Evolutionary conservation across 225 moss, liverwort and hornwort species (phyloP).

Genomic region (Neckera pumila): DNA sequence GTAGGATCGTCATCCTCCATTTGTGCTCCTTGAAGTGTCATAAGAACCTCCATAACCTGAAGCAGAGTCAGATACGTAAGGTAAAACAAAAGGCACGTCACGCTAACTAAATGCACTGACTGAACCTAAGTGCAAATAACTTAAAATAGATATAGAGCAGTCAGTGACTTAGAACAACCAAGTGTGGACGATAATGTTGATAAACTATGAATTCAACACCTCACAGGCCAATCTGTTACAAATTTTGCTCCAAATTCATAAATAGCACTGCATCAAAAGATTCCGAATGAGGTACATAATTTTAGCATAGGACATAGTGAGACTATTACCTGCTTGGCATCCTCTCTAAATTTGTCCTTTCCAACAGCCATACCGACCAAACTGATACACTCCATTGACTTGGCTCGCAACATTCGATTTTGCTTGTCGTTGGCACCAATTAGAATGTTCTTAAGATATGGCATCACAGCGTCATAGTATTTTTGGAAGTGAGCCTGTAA

Average conservation of each 20-base stretch:
- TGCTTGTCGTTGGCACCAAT: constrained; percentile 90
- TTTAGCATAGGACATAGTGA: background rate
- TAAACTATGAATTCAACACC: background rate
- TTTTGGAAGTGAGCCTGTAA: constrained; percentile 85
- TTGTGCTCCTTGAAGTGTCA: constrained; percentile 83
- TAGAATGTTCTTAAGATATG: constrained; percentile 79
- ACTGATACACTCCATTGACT: constrained; percentile 99
- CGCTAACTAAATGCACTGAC: background rate
- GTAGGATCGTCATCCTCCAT: constrained; percentile 99
- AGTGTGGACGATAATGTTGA: background rate
- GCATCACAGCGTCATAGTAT: constrained; percentile 97
- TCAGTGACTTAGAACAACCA: background rate
- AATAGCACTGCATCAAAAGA: background rate
- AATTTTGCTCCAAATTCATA: background rate
- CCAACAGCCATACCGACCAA: constrained; percentile 99
- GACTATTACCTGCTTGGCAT: constrained; percentile 75
- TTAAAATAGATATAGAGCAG: background rate
- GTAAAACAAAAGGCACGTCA: background rate
- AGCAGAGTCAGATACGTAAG: background rate
- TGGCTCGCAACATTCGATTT: constrained; percentile 93
- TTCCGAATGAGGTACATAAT: background rate
- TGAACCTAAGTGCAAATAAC: background rate
- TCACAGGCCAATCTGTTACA: background rate
- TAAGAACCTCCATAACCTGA: constrained; percentile 99
- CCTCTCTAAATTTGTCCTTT: constrained; percentile 95